These are phyloP conservation scores for Pisolithus albus DNA, from an alignment of 768 basidiomycete species.

Conservation along the genomic window DNA sequence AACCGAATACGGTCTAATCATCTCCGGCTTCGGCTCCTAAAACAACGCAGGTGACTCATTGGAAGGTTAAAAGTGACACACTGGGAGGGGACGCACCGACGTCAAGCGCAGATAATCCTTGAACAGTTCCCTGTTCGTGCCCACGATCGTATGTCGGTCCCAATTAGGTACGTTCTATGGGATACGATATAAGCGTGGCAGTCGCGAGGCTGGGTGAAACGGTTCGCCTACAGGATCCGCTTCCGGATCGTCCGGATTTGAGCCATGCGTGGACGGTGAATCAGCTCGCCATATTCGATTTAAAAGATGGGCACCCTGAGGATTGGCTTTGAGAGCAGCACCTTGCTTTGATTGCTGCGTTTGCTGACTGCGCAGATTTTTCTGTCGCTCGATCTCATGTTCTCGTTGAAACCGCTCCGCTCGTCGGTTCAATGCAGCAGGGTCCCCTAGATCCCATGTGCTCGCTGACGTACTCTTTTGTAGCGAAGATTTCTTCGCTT, in stretches of 20 bases:
- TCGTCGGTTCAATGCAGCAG: slow-evolving; percentile 63
- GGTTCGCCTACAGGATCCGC: slow-evolving; percentile 54
- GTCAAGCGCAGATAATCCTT: slow-evolving; percentile 95
- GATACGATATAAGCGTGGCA: neutral
- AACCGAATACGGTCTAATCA: slow-evolving; percentile 83
- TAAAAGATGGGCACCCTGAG: slow-evolving; percentile 49
- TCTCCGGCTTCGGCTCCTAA: slow-evolving; percentile 93
- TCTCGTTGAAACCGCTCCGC: slow-evolving; percentile 89
- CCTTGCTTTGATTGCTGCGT: slow-evolving; percentile 21
- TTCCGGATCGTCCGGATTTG: slow-evolving; percentile 59
- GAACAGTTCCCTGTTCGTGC: slow-evolving; percentile 82
- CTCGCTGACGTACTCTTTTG: slow-evolving; percentile 30
- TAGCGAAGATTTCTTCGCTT: slow-evolving; percentile 51
- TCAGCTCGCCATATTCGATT: slow-evolving; percentile 36
- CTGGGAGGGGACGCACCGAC: slow-evolving; percentile 45
- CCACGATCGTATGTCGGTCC: slow-evolving; percentile 94
- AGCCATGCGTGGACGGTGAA: slow-evolving; percentile 44
- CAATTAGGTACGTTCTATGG: slow-evolving; percentile 89
- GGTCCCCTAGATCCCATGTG: slow-evolving; percentile 53
- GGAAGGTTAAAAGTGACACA: neutral
- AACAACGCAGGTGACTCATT: slow-evolving; percentile 3
- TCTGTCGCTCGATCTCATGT: slow-evolving; percentile 78
- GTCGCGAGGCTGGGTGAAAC: neutral
- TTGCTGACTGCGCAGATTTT: slow-evolving; percentile 31
- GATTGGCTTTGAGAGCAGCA: slow-evolving; percentile 36